These are phyloP conservation scores for Diversispora eburnea DNA, from an alignment of 192 early-diverging fungal species.

Conservation along the genomic window DNA sequence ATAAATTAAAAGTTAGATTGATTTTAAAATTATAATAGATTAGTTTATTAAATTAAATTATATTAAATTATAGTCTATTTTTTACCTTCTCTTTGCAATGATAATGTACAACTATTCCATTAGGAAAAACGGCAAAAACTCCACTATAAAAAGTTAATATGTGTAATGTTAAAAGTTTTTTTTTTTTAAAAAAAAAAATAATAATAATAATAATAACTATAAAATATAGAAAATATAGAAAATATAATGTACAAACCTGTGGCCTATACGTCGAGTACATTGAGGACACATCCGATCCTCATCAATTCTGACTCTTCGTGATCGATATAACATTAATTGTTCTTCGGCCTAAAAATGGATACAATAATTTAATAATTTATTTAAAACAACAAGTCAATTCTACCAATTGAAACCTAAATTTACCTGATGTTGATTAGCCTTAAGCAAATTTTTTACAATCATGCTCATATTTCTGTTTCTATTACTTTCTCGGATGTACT, in stretches of 20 bases:
- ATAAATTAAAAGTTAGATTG: no score
- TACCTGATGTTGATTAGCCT: slow-evolving; percentile 66
- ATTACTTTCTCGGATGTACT: slow-evolving; percentile 60
- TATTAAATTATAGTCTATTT: neutral
- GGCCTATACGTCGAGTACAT: slow-evolving; percentile 60
- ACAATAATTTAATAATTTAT: slow-evolving; percentile 15
- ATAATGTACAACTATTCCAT: slow-evolving; percentile 70
- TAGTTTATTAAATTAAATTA: neutral
- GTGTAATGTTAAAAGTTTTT: no score
- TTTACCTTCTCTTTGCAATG: slow-evolving; percentile 59
- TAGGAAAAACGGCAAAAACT: slow-evolving; percentile 73
- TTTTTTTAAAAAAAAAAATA: slow-evolving; percentile 1
- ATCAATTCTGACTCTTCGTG: slow-evolving; percentile 58
- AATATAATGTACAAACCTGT: slow-evolving; percentile 40
- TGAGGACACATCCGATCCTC: slow-evolving; percentile 77
- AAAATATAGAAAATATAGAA: neutral
- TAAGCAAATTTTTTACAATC: slow-evolving; percentile 67
- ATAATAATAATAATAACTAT: neutral
- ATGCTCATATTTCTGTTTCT: slow-evolving; percentile 57
- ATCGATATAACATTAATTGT: slow-evolving; percentile 55
- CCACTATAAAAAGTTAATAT: slow-evolving; percentile 32
- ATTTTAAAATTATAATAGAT: no score
- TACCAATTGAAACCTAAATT: neutral
- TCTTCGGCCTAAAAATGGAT: slow-evolving; percentile 55
- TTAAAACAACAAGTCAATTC: neutral